Base-by-base conservation (phyloP, 2,329 filamentous ascomycete species). In the Bipolaris sorokiniana region DNA sequence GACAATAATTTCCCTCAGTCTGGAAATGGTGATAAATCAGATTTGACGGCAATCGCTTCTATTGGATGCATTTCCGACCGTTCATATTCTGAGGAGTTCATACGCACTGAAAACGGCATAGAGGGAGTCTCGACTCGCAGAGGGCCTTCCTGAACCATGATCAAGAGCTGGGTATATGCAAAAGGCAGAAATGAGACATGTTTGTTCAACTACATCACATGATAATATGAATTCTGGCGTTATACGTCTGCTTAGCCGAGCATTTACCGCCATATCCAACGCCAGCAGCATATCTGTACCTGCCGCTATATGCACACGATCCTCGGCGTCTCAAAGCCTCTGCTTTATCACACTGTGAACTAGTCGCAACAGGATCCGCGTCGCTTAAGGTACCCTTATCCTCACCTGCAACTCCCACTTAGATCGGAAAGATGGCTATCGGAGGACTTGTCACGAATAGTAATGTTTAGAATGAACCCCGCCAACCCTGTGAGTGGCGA, bases 241-340 rank as follows among this genome's bases (percentile, higher is more conserved):
- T 63, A 52, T 58, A 42, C n/a, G 48, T 51, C 46, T 67, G 57
- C 50, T 67, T 65, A 34, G 65, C 61, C 10, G 53, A 49, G 5
- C 57, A 42, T 1, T 66, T 58, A 41, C 54, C 23, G 50, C 57
- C 36, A 69, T 56, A 3, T 60, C 65, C 15, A 68, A 40, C 6
- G 60, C 57, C 3, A 68, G 48, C 50, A 70, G 33, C 7, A 69
- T 58, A 48, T 66, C 65, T 64, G 68, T 68, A 1, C 64, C 63
- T 4, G 64, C 57, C 18, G 67, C 62, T 9, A 65, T 54, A 54
- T 65, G 45, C 7, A 68, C 45, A 2, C 58, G 4, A 36, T 64
- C 58, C 22, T 58, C 40, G 1, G 61, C 38, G 33, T 52, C 16
- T 10, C 58, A 20, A 31, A 63, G 56, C 20, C 48, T 49, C 60